phyloP scores from a whole-genome alignment of 1,139 yeast genomes.

The Spencermartinsiella ligniputridi region DNA sequence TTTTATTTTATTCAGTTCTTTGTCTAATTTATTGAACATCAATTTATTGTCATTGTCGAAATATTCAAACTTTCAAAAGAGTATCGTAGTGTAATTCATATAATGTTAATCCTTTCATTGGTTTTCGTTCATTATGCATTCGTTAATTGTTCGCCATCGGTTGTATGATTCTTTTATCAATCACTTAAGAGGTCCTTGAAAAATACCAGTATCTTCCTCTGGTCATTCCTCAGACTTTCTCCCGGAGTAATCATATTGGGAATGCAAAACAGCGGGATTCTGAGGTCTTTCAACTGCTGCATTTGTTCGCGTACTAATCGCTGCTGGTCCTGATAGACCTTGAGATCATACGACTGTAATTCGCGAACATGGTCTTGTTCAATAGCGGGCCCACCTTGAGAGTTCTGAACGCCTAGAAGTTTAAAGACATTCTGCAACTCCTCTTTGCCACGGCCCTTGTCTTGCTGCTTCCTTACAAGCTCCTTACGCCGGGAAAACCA shows the following conservation, averaged over 20 bases:
- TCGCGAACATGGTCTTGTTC: constrained; percentile 11
- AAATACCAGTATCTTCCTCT: constrained; percentile 20
- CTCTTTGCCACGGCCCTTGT: constrained; percentile 15
- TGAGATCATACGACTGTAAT: constrained; percentile 18
- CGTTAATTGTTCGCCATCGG: not conserved
- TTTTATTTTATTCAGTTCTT: not conserved
- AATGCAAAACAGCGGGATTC: constrained; percentile 26
- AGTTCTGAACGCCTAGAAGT: constrained; percentile 14
- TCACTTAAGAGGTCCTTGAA: constrained; percentile 17
- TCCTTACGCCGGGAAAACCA: constrained; percentile 22
- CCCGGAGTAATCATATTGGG: not conserved
- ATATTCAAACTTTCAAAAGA: too few relatives aligned
- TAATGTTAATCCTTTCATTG: too few relatives aligned
- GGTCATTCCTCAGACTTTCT: constrained; percentile 11
- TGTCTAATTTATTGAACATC: not conserved
- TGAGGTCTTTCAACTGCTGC: constrained; percentile 19
- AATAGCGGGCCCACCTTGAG: constrained; percentile 3
- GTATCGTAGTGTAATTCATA: too few relatives aligned
- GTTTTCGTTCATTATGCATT: too few relatives aligned
- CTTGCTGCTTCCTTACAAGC: constrained; percentile 13
- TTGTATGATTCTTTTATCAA: not conserved
- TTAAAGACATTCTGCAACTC: constrained; percentile 20
- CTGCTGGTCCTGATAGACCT: constrained; percentile 18
- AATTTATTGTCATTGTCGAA: too few relatives aligned
- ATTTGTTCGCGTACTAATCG: constrained; percentile 17